These are phyloP conservation scores for Trichoderma afroharzianum DNA, from an alignment of 2,329 filamentous ascomycete genomes.

Conservation along the genomic window DNA sequence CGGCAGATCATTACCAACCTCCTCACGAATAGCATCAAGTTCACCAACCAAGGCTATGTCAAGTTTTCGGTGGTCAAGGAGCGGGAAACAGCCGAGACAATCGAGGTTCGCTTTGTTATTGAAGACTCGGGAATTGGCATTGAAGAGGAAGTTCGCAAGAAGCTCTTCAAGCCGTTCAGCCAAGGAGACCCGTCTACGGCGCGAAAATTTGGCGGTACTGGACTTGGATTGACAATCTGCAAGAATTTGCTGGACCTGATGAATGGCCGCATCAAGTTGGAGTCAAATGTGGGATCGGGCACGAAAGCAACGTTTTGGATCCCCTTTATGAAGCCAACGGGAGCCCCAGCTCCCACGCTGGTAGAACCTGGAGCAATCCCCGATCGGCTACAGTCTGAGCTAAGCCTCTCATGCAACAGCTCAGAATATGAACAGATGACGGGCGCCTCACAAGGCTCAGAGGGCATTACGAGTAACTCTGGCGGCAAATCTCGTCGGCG, in stretches of 20 bases:
- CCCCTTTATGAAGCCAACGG: slow-evolving; percentile 68
- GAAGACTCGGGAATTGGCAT: slow-evolving; percentile 81
- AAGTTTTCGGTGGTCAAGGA: slow-evolving; percentile 62
- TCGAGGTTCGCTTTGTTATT: slow-evolving; percentile 67
- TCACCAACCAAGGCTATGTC: slow-evolving; percentile 66
- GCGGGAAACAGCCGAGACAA: slow-evolving; percentile 59
- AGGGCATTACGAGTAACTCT: slow-evolving; percentile 23
- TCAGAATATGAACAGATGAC: slow-evolving; percentile 57
- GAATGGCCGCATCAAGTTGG: slow-evolving; percentile 68
- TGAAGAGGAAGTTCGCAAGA: slow-evolving; percentile 68
- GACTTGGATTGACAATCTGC: slow-evolving; percentile 73
- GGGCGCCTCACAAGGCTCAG: slow-evolving; percentile 37
- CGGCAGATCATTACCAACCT: slow-evolving; percentile 81
- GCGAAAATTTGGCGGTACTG: slow-evolving; percentile 73
- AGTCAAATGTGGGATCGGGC: slow-evolving; percentile 63
- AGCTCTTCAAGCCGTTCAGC: slow-evolving; percentile 75
- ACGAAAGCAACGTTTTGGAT: slow-evolving; percentile 76
- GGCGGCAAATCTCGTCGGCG: slow-evolving; percentile 29
- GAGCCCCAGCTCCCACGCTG: slow-evolving; percentile 43
- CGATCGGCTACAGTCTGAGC: slow-evolving; percentile 61
- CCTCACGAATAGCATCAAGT: slow-evolving; percentile 73
- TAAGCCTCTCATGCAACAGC: slow-evolving; percentile 63
- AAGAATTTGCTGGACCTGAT: slow-evolving; percentile 79
- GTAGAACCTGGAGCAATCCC: slow-evolving; percentile 63
- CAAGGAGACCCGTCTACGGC: slow-evolving; percentile 80